These are phyloP conservation scores for Hymenoscyphus albidus DNA, from an alignment of 2,329 filamentous ascomycete species.

Conservation along the genomic window DNA sequence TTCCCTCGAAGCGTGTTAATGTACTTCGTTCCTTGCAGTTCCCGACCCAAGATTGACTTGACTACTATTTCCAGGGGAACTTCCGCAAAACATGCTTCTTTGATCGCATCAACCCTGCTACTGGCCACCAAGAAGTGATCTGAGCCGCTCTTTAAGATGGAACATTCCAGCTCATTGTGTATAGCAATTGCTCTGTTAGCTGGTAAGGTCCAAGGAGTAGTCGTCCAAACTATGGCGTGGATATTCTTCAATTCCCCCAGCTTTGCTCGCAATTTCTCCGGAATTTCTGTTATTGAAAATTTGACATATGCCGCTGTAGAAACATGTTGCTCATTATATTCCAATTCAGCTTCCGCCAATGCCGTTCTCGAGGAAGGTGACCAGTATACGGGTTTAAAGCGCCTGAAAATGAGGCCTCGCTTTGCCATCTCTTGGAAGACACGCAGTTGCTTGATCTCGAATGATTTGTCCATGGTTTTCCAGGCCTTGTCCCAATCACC, in stretches of 20 bases:
- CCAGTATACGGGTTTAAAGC: conserved; percentile 84
- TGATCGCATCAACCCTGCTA: conserved; percentile 61
- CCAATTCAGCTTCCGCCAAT: conserved; percentile 78
- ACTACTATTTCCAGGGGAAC: conserved; percentile 43
- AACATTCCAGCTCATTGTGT: conserved; percentile 69
- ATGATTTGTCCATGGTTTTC: conserved; percentile 73
- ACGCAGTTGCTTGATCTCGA: conserved; percentile 69
- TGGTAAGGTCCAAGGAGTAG: conserved; percentile 94
- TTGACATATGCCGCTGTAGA: conserved; percentile 75
- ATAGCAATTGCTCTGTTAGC: conserved; percentile 89
- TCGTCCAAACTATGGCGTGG: conserved; percentile 94
- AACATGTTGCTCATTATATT: conserved; percentile 72
- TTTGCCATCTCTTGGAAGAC: conserved; percentile 74
- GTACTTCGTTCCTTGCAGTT: conserved; percentile 65
- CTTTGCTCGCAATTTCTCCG: conserved; percentile 41
- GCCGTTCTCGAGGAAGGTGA: conserved; percentile 75
- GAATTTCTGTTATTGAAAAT: conserved; percentile 60
- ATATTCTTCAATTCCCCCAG: conserved; percentile 43
- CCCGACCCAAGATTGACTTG: conserved; percentile 57
- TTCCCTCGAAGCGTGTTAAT: conserved; percentile 63
- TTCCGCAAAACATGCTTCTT: conserved; percentile 41
- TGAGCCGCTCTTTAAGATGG: conserved; percentile 54
- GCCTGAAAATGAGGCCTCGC: conserved; percentile 70
- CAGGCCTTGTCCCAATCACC: conserved; percentile 74
- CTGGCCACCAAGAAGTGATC: conserved; percentile 69